Evolutionary conservation across 805 yeast species (phyloP), one percentile per base, ranked within the genome.

Genomic region (Saccharomycopsis fodiens): DNA sequence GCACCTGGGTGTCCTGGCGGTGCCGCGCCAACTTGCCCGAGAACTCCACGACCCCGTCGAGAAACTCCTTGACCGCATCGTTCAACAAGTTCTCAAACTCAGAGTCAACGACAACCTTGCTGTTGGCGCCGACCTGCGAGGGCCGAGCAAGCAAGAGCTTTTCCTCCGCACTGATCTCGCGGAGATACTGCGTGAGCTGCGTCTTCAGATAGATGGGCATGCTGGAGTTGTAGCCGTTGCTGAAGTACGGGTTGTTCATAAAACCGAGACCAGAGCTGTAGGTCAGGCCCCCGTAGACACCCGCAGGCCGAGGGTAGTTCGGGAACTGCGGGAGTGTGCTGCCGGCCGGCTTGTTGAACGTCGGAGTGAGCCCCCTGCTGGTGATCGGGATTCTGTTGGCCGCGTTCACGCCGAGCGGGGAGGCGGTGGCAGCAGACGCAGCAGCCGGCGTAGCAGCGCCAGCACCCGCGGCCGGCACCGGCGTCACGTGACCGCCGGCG

Each of bases 41-140:
- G 31, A 50, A 50, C 12, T 44, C 51, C 27, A 50, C 41, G 5
- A 50, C 48, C 16, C 25, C 30, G 17, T 50, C 53, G 1, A 50
- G 20, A 34, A 50, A 50, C 42, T 50, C 53, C 20, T 50, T 50
- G 32, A 50, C 32, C 21, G 47, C 41, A 13, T 50, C 53, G 27
- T 50, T 39, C 37, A 44, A 13, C 35, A 50, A 41, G 15, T 35
- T 27, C 30, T 50, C 53, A 21, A 50, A 49, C 16, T 50, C 53
- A 12, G 41, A 30, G 22, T 50, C 53, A 29, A 50, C 29, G 10
- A 50, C 44, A 1, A 50, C 46, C 39, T 47, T 47, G 29, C 39
- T 47, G 19, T 44, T 44, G 2, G 46, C 30, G 25, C 17, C 20
- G 10, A 16, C 29, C 29, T 10, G 29, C 29, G 29, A 25, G n/a